A percentile compares a stretch with the other conserved stretches of the same genome.
Evolutionary conservation across 352 stramenopile genomes (phyloP).

Genomic region (Pythium brachiatum): DNA sequence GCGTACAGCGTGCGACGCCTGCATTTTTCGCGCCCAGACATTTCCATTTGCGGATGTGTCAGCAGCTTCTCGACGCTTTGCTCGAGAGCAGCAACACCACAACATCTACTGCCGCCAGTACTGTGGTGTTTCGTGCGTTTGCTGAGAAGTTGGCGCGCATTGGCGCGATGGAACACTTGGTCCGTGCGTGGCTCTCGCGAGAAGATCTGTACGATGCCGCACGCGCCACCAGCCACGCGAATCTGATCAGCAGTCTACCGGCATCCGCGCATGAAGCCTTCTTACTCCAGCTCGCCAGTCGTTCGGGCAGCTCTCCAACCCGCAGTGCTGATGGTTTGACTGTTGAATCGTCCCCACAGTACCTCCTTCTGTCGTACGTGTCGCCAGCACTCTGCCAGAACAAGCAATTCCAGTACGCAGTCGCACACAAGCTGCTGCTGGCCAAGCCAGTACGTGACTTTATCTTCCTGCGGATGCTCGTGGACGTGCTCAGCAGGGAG

Average conservation of each 20-base stretch:
- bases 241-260: constrained; percentile 45
- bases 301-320: not conserved
- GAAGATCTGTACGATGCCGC: constrained; percentile 21
- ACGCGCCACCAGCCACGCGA: constrained; percentile 17
- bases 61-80: constrained; percentile 37
- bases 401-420: constrained; percentile 62
- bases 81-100: constrained; percentile 6
- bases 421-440: constrained; percentile 63
- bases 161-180: constrained; percentile 37
- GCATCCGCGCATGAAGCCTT: constrained; percentile 51
- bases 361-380: constrained; percentile 46
- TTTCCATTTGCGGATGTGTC: constrained; percentile 46
- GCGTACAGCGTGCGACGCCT: constrained; percentile 40
- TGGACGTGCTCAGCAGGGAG: constrained; percentile 34
- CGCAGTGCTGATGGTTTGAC: not conserved
- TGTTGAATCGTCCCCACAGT: constrained; percentile 35
- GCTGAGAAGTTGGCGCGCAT: constrained; percentile 63
- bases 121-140: constrained; percentile 49
- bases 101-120: not conserved
- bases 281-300: constrained; percentile 39
- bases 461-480: constrained; percentile 47
- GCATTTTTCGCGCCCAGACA: constrained; percentile 39
- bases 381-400: constrained; percentile 32
- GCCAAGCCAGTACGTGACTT: constrained; percentile 43
- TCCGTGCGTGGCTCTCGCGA: constrained; percentile 46